A percentile compares a stretch with the other conserved stretches of the same genome.
phyloP scores from a whole-genome alignment of 176 grass and related monocot genomes.

The bread wheat (Triticum aestivum) region DNA sequence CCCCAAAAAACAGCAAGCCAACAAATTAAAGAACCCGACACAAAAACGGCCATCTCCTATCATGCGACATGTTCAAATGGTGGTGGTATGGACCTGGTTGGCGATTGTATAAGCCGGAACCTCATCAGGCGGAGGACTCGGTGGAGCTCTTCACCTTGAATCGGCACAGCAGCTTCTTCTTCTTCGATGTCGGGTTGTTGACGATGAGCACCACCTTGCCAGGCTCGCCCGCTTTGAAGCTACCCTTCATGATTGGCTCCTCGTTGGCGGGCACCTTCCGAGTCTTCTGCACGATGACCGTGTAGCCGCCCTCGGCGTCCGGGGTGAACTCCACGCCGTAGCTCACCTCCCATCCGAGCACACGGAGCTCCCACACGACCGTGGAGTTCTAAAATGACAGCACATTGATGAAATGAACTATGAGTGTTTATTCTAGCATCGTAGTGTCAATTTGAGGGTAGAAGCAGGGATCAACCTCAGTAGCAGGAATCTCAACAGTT shows the following conservation, averaged over 20 bases:
- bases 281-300: slow-evolving; percentile 86
- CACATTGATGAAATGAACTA: background rate
- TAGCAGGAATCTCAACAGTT: slow-evolving; percentile 59
- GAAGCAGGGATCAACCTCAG: slow-evolving; percentile 45
- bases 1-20: slow-evolving; percentile 59
- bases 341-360: slow-evolving; percentile 78
- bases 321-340: slow-evolving; percentile 79
- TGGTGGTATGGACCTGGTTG: slow-evolving; percentile 46
- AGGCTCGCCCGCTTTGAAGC: slow-evolving; percentile 65
- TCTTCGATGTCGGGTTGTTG: slow-evolving; percentile 77
- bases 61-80: slow-evolving; percentile 55
- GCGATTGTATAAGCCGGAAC: slow-evolving; percentile 14
- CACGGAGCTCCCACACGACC: slow-evolving; percentile 82
- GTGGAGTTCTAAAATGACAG: slow-evolving; percentile 49
- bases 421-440: background rate
- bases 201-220: slow-evolving; percentile 73
- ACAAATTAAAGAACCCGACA: slow-evolving; percentile 69
- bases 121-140: slow-evolving; percentile 38
- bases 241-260: slow-evolving; percentile 76
- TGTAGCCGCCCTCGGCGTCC: slow-evolving; percentile 68
- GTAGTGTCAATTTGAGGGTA: background rate
- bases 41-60: slow-evolving; percentile 44
- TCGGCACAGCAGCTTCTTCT: slow-evolving; percentile 95
- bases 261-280: slow-evolving; percentile 67
- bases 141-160: slow-evolving; percentile 71